Evolutionary conservation across 2,329 filamentous ascomycete genomes (phyloP).

Genomic region (Acrocalymma vagum): DNA sequence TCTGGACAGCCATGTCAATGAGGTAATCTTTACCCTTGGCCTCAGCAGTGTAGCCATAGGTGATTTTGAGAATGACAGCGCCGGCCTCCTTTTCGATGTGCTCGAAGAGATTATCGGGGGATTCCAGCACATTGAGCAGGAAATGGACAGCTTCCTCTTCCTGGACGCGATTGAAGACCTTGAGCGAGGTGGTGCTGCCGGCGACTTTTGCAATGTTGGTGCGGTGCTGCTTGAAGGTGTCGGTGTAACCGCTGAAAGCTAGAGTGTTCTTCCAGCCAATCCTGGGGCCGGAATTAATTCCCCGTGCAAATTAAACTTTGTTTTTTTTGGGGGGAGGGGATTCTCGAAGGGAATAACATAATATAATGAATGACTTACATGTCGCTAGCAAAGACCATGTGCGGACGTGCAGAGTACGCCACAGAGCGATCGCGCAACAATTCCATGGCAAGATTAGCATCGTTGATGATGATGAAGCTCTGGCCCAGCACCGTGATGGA

Average conservation of each 20-base stretch:
- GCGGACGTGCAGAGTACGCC: slow-evolving; percentile 29
- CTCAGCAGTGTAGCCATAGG: slow-evolving; percentile 55
- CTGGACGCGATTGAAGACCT: slow-evolving; percentile 35
- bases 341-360: no score
- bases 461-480: slow-evolving; percentile 39
- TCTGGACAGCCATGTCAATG: slow-evolving; percentile 52
- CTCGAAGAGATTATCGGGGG: slow-evolving; percentile 30
- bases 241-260: slow-evolving; percentile 28
- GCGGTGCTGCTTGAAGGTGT: slow-evolving; percentile 31
- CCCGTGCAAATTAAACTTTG: no score
- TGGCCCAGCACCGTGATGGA: slow-evolving; percentile 38
- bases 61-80: slow-evolving; percentile 36
- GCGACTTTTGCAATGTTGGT: slow-evolving; percentile 38
- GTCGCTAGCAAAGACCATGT: slow-evolving; percentile 31
- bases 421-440: slow-evolving; percentile 29
- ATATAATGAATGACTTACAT: slow-evolving; percentile 31
- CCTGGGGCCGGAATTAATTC: no score
- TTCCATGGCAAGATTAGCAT: slow-evolving; percentile 34
- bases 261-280: slow-evolving; percentile 35
- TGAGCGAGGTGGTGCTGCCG: slow-evolving; percentile 26
- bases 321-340: no score
- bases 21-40: slow-evolving; percentile 52
- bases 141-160: slow-evolving; percentile 39
- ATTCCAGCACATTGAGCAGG: slow-evolving; percentile 30
- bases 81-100: slow-evolving; percentile 39